Evolutionary conservation across 140 eudicot genomes (phyloP).

Genomic region (Erigeron philadelphicus): DNA sequence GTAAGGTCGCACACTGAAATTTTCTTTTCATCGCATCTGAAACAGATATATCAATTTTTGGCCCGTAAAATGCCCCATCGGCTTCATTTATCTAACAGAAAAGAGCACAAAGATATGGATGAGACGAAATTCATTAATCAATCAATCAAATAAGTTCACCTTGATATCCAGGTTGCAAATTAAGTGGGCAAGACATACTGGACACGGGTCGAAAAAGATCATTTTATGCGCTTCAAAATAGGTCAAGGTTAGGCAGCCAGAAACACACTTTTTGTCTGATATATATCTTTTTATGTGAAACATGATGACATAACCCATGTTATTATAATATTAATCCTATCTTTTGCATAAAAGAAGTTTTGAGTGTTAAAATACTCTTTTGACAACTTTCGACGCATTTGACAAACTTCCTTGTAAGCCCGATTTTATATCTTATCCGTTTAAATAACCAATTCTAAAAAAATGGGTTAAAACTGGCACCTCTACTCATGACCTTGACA

Average conservation of each 20-base stretch:
- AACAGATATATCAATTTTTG: conserved; percentile 91
- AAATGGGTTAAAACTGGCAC: not conserved
- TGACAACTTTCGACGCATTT: not conserved
- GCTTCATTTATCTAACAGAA: conserved; percentile 65
- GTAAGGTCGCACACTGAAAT: conserved; percentile 91
- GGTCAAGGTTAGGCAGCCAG: too few relatives aligned
- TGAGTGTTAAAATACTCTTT: not conserved
- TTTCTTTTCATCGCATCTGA: conserved; percentile 91
- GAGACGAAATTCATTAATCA: not conserved
- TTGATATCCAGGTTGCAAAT: not conserved
- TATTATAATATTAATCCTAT: too few relatives aligned
- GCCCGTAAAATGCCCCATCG: conserved; percentile 98
- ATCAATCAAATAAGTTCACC: not conserved
- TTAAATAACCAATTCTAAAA: not conserved
- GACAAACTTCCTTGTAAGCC: not conserved
- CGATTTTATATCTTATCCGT: not conserved
- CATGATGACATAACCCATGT: too few relatives aligned
- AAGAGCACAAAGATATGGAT: not conserved
- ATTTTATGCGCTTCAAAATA: too few relatives aligned
- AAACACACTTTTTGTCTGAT: too few relatives aligned
- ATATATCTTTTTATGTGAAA: too few relatives aligned
- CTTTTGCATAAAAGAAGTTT: not conserved
- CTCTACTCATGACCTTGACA: not conserved
- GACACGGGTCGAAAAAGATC: too few relatives aligned
- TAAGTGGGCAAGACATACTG: not conserved